Base-by-base conservation (phyloP, 306 rosid species). In the Begonia masoniana region DNA sequence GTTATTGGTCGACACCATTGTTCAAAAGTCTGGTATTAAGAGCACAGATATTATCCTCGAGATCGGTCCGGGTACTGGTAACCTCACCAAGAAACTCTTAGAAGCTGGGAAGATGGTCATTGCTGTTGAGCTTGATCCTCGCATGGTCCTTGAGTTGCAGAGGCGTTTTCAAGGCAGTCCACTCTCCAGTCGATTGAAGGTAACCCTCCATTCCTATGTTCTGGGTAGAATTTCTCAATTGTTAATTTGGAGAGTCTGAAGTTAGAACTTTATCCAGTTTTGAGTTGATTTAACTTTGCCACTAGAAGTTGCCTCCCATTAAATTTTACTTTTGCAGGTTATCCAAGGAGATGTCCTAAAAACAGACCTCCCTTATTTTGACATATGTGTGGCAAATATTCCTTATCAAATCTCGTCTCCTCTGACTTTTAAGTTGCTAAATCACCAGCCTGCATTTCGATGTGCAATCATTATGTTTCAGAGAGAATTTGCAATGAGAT, bases 391-490 rank as follows among this genome's bases (percentile, higher is more conserved):
- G 68, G 97, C 97, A 0, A 89, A 85, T 59, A 89, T 89, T 71
- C 97, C 94, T 12, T 89, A 83, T 67, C 97, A 89, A 70, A 89
- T 89, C 49, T 89, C 97, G 4, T 85, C 96, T 8, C 97, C 97
- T n/a, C 94, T 91, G 23, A 91, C 97, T 10, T 91, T 91, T 79
- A 91, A 91, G 78, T 66, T 91, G 60, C 66, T 91, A 57, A 68
- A 61, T 62, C 96, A 88, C 68, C 80, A 78, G 51, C 95, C 94
- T 10, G 60, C 79, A 2, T 89, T 89, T 71, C 71, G 97, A 59
- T 81, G 95, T 42, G 95, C 97, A 14, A 79, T 89, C 66, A 85
- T 89, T 49, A 89, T 89, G 97, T 89, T 85, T 51, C 97, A 89
- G 65, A 72, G 94, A 64, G 97, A 89, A 62, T 89, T 89, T 35